These are phyloP conservation scores for Trametes maxima DNA, from an alignment of 768 basidiomycete genomes.

Conservation along the genomic window DNA sequence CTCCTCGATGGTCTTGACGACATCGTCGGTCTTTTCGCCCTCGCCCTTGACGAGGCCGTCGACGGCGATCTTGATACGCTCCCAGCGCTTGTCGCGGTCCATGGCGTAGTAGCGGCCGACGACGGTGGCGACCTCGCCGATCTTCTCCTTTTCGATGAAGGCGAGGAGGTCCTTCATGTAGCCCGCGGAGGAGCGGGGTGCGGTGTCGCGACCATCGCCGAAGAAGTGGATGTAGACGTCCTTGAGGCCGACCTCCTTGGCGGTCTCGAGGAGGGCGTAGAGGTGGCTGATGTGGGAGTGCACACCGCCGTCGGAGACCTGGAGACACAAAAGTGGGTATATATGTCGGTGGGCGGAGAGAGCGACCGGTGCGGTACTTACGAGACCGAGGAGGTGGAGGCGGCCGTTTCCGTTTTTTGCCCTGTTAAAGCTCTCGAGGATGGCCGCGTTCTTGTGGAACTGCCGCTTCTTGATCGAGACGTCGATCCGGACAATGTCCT, in stretches of 20 bases:
- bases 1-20: slow-evolving; percentile 67
- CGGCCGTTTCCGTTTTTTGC: slow-evolving; percentile 85
- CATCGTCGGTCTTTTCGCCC: slow-evolving; percentile 58
- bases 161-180: slow-evolving; percentile 78
- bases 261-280: slow-evolving; percentile 87
- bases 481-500: slow-evolving; percentile 96
- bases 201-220: slow-evolving; percentile 94
- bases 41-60: slow-evolving; percentile 80
- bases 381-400: slow-evolving; percentile 86
- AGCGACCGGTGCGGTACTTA: slow-evolving; percentile 36
- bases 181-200: slow-evolving; percentile 76
- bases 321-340: not conserved
- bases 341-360: not conserved
- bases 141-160: slow-evolving; percentile 75
- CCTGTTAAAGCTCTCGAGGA: slow-evolving; percentile 70
- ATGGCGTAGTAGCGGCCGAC: slow-evolving; percentile 94
- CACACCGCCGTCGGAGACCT: slow-evolving; percentile 96
- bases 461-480: slow-evolving; percentile 86
- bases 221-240: slow-evolving; percentile 93
- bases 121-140: slow-evolving; percentile 83
- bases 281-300: slow-evolving; percentile 94
- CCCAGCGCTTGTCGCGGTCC: slow-evolving; percentile 98
- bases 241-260: slow-evolving; percentile 82
- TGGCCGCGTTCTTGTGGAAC: slow-evolving; percentile 77
- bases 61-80: slow-evolving; percentile 86